Conservation (phyloP, 2,329 filamentous ascomycete species). For the Sporothrix humicola region DNA sequence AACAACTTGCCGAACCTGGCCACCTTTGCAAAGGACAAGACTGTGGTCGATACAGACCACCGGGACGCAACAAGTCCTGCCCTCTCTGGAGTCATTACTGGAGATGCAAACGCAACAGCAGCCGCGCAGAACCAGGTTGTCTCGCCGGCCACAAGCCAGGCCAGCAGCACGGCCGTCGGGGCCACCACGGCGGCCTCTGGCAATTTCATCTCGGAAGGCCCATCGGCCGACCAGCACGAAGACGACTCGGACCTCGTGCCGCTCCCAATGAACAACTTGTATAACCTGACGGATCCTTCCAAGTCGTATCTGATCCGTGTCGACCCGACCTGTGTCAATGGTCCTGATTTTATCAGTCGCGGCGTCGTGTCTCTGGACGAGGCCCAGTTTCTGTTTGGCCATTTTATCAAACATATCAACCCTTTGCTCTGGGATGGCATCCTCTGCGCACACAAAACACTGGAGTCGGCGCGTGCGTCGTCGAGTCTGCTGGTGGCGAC, state of each 20-base stretch:
- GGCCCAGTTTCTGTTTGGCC: background rate
- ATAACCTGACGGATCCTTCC: conserved; percentile 2
- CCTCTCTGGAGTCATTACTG: background rate
- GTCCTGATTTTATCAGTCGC: background rate
- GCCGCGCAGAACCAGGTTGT: background rate
- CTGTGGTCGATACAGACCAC: background rate
- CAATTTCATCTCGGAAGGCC: background rate
- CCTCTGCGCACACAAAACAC: background rate
- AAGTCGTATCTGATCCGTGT: conserved; percentile 4
- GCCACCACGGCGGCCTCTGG: background rate
- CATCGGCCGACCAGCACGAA: background rate
- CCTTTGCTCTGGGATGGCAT: conserved; percentile 6
- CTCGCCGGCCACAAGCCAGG: background rate
- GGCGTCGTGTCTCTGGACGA: background rate
- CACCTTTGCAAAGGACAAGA: background rate
- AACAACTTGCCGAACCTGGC: background rate
- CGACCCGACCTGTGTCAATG: conserved; percentile 7
- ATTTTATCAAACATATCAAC: background rate
- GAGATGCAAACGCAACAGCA: background rate
- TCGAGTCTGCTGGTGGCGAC: background rate
- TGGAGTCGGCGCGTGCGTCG: background rate
- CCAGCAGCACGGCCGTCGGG: background rate
- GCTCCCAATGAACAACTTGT: background rate
- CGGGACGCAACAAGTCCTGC: background rate
- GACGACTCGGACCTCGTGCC: conserved; percentile 9